Conservation (phyloP, 352 stramenopile species). For the Halophytophthora batemanensis region DNA sequence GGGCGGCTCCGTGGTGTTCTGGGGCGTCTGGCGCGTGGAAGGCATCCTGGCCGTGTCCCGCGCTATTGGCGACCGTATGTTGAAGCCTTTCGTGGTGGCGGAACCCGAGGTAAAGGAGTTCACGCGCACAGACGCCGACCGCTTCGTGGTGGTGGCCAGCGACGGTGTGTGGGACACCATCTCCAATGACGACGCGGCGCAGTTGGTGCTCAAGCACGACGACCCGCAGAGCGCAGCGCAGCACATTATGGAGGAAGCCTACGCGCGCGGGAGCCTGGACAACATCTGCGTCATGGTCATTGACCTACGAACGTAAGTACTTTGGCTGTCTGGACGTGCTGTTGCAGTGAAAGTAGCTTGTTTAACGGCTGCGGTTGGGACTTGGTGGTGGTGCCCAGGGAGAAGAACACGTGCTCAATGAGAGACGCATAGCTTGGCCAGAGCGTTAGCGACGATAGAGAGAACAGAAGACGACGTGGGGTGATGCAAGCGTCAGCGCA, state of each 20-base stretch:
- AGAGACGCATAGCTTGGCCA: slow-evolving; percentile 31
- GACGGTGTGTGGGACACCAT: slow-evolving; percentile 93
- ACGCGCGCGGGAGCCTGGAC: slow-evolving; percentile 80
- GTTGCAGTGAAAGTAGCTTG: not conserved
- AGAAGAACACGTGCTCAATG: slow-evolving; percentile 46
- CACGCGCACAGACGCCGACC: slow-evolving; percentile 60
- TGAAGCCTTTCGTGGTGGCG: slow-evolving; percentile 91
- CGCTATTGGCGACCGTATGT: slow-evolving; percentile 89
- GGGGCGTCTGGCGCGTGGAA: slow-evolving; percentile 92
- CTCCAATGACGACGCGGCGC: slow-evolving; percentile 83
- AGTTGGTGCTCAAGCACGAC: slow-evolving; percentile 65
- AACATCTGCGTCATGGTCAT: slow-evolving; percentile 92
- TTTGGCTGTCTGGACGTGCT: not conserved
- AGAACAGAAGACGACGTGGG: slow-evolving; percentile 8
- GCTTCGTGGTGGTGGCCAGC: slow-evolving; percentile 84
- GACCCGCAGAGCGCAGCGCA: slow-evolving; percentile 69
- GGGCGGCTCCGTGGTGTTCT: slow-evolving; percentile 89
- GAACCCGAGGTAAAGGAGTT: slow-evolving; percentile 86
- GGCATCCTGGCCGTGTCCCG: slow-evolving; percentile 91
- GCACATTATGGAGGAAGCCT: slow-evolving; percentile 85
- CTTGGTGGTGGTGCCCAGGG: slow-evolving; percentile 18
- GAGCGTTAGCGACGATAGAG: slow-evolving; percentile 16
- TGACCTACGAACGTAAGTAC: slow-evolving; percentile 75
- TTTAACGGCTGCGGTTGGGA: not conserved
- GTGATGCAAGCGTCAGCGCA: slow-evolving; percentile 3